These are phyloP conservation scores for Cladosporium sp. DNA, from an alignment of 2,329 filamentous ascomycete genomes.

Conservation along the genomic window DNA sequence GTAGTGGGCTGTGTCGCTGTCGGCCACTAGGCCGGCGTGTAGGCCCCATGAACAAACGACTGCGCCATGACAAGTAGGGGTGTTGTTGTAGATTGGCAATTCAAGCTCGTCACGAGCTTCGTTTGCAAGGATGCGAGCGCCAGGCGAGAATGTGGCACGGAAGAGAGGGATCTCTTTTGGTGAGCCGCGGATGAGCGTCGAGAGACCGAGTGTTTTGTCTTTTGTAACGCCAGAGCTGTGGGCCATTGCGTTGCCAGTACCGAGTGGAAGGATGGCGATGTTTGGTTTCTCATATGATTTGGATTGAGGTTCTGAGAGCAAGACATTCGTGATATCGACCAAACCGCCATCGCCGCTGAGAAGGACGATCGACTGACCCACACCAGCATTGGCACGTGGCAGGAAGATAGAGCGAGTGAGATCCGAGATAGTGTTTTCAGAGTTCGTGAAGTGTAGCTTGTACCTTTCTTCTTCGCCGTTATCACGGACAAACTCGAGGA, in stretches of 20 bases:
- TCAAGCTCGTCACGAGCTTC: slow-evolving; percentile 47
- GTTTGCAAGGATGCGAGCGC: slow-evolving; percentile 43
- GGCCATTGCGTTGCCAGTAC: slow-evolving; percentile 52
- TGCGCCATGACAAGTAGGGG: slow-evolving; percentile 60
- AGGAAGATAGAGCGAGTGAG: slow-evolving; percentile 58
- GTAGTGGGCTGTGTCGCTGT: slow-evolving; percentile 83
- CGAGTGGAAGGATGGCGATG: slow-evolving; percentile 57
- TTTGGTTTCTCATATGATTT: slow-evolving; percentile 51
- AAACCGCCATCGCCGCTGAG: slow-evolving; percentile 87
- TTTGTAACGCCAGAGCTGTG: slow-evolving; percentile 43
- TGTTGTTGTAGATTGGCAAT: slow-evolving; percentile 35
- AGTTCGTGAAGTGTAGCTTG: slow-evolving; percentile 60
- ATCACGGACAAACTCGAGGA: slow-evolving; percentile 45
- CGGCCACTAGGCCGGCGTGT: slow-evolving; percentile 83
- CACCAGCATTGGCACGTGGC: slow-evolving; percentile 49
- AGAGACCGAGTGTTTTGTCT: slow-evolving; percentile 45
- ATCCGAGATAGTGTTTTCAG: slow-evolving; percentile 62
- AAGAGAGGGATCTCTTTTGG: slow-evolving; percentile 46
- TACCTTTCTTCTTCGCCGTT: slow-evolving; percentile 40
- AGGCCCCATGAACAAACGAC: slow-evolving; percentile 90
- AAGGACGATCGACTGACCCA: slow-evolving; percentile 66
- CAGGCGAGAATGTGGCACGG: slow-evolving; percentile 46
- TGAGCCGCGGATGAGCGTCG: slow-evolving; percentile 38
- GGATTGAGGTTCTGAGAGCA: slow-evolving; percentile 39
- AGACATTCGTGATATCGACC: slow-evolving; percentile 75